Conservation (phyloP, 441 rosid species). For the Croton setiger region DNA sequence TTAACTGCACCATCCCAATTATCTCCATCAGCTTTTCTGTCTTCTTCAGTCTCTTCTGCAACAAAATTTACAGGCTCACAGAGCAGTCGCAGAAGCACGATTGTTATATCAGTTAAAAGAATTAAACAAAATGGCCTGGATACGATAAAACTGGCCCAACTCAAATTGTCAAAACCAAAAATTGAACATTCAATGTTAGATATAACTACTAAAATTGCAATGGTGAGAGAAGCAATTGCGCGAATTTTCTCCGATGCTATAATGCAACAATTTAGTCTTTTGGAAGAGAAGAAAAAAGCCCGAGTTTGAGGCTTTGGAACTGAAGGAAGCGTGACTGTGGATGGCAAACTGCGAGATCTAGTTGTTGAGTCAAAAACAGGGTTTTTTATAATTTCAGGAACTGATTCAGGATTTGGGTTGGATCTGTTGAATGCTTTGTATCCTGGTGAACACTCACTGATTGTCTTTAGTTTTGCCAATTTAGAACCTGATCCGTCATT, state of each 20-base stretch:
- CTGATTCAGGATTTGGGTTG: neutral
- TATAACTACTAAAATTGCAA: constrained; percentile 52
- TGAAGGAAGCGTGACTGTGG: constrained; percentile 7
- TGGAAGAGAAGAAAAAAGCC: constrained; percentile 44
- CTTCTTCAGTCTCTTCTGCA: constrained; percentile 34
- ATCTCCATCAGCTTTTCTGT: constrained; percentile 27
- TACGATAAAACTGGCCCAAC: constrained; percentile 37
- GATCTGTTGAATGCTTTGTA: no score
- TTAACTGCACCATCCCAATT: constrained; percentile 58
- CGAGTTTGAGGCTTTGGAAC: constrained; percentile 20
- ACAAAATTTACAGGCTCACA: constrained; percentile 25
- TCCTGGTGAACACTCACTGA: neutral
- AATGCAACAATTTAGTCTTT: constrained; percentile 50
- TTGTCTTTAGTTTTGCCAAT: constrained; percentile 3
- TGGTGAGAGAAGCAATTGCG: constrained; percentile 47
- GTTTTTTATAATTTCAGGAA: constrained; percentile 5
- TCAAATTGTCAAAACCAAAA: constrained; percentile 31
- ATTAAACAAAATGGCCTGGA: constrained; percentile 64
- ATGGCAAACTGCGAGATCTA: neutral
- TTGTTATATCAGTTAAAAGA: constrained; percentile 50
- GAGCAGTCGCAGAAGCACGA: constrained; percentile 43
- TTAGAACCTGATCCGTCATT: constrained; percentile 9
- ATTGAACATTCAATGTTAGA: constrained; percentile 37
- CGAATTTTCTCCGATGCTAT: constrained; percentile 52
- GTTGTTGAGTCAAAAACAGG: constrained; percentile 10